Evolutionary conservation across 192 early-diverging fungal species (phyloP), one percentile per base, ranked within the genome.

Genomic region (Entophlyctis luteolus): DNA sequence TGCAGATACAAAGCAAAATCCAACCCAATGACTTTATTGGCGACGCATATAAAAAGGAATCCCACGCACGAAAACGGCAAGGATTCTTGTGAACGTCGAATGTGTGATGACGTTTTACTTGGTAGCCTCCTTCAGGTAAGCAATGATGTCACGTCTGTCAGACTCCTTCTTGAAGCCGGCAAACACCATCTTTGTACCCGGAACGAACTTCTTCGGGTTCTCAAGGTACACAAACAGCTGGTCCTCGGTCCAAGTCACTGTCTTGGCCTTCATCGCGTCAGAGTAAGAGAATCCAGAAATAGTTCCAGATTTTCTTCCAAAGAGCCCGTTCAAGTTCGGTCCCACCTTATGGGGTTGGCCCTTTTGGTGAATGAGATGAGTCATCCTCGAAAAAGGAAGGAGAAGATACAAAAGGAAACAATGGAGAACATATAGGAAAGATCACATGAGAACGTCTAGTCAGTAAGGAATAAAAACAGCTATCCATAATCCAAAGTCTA

Each of bases 161-260:
- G 59, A 55, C 55, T 75, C 75, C 77, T 91, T 91, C 82, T 91
- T 93, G 79, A 93, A 89, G 31, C 91, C 91, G 62, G 91, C 91
- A 78, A 98, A 98, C 59, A 94, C 93, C 96, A 98, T 98, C 90
- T 94, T 95, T 67, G 96, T 98, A 50, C 90, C 89, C 33, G 87
- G 89, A 6, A 83, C 76, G 49, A 81, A 85, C 90, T 95, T 98
- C 87, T 97, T 98, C 69, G 96, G 96, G 88, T 98, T 96, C 88
- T 95, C 93, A 54, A 82, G 87, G 86, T 98, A 96, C 29, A 89
- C 84, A 77, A 96, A 98, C 72, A 98, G 87, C 58, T 93, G 89
- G 57, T 98, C 78, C 67, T 96, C 92, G 50, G 62, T 53, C 96
- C 96, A 98, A n/a, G 55, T 66, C 47, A 96, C 88, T 50, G 86